Evolutionary conservation across 306 rosid species (phyloP).

Genomic region (Fragaria vesca): DNA sequence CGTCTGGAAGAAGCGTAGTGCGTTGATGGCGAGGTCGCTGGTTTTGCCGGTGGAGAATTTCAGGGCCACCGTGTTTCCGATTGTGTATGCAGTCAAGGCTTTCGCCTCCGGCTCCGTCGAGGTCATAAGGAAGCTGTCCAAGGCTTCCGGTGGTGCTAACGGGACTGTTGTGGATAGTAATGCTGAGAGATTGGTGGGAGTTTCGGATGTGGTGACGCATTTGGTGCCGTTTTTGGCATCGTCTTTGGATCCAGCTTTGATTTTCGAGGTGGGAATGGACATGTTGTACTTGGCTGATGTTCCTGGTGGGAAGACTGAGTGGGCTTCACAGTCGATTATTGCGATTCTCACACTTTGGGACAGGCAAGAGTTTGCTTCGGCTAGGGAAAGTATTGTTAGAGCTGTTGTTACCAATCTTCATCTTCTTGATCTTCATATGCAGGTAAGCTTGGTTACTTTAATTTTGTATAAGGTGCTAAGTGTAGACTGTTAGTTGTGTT

Average conservation of each 20-base stretch:
- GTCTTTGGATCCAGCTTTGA: conserved; percentile 91
- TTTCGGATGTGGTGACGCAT: conserved; percentile 89
- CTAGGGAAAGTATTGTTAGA: conserved; percentile 90
- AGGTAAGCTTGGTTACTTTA: conserved; percentile 45
- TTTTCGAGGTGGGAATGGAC: conserved; percentile 90
- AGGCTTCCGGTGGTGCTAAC: conserved; percentile 40
- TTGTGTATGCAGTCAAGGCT: conserved; percentile 88
- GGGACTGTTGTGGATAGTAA: conserved; percentile 51
- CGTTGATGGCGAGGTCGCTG: conserved; percentile 85
- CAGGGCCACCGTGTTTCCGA: conserved; percentile 79
- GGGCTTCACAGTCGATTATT: conserved; percentile 94
- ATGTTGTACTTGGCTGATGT: conserved; percentile 97
- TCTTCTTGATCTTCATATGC: conserved; percentile 97
- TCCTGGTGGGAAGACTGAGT: conserved; percentile 96
- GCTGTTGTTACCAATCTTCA: conserved; percentile 96
- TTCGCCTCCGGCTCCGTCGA: conserved; percentile 84
- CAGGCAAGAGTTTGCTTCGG: conserved; percentile 91
- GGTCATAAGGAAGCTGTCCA: conserved; percentile 77
- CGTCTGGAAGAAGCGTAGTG: conserved; percentile 91
- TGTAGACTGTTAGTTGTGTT: background rate
- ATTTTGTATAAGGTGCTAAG: background rate
- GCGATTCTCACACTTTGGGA: conserved; percentile 97
- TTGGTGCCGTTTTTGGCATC: conserved; percentile 90
- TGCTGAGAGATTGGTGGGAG: conserved; percentile 86
- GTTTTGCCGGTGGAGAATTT: conserved; percentile 90